A percentile compares a stretch with the other conserved stretches of the same genome.
Conservation (phyloP, 129 eudicot genomes). For the Mikania micrantha region DNA sequence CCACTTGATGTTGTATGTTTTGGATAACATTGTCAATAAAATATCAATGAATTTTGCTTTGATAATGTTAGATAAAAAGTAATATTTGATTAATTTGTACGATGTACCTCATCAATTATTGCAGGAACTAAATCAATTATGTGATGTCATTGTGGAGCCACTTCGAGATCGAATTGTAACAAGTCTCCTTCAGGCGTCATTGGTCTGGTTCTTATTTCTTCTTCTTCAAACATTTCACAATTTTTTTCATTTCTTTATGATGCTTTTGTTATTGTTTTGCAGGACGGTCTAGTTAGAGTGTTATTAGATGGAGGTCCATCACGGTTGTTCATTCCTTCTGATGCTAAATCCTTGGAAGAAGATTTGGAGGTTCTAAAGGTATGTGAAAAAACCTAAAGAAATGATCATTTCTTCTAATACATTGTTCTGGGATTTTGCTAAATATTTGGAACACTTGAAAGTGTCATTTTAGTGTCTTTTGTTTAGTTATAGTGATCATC, state of each 20-base stretch:
- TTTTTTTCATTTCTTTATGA: not conserved
- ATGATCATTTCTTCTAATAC: not conserved
- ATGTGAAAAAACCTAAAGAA: not conserved
- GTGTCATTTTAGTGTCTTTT: not conserved
- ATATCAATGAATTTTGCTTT: not conserved
- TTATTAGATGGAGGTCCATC: slow-evolving; percentile 92
- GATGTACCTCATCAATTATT: slow-evolving; percentile 4
- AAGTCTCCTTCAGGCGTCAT: slow-evolving; percentile 90
- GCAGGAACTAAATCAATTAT: slow-evolving; percentile 86
- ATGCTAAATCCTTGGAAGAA: slow-evolving; percentile 83
- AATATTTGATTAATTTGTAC: not conserved
- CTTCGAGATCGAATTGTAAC: slow-evolving; percentile 92
- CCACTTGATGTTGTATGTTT: slow-evolving; percentile 74
- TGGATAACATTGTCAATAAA: not conserved
- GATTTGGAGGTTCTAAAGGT: slow-evolving; percentile 95
- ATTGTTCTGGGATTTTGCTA: not conserved
- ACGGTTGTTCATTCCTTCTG: slow-evolving; percentile 60
- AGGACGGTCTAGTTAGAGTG: slow-evolving; percentile 93
- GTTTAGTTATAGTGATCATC: not conserved
- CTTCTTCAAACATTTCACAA: not conserved
- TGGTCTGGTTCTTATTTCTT: slow-evolving; percentile 45
- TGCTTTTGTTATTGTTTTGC: slow-evolving; percentile 1
- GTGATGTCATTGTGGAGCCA: slow-evolving; percentile 83
- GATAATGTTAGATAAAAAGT: not conserved
- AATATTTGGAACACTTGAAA: not conserved